Base-by-base conservation (phyloP, 208 protist genomes). In the Trypanosoma scelopori region DNA sequence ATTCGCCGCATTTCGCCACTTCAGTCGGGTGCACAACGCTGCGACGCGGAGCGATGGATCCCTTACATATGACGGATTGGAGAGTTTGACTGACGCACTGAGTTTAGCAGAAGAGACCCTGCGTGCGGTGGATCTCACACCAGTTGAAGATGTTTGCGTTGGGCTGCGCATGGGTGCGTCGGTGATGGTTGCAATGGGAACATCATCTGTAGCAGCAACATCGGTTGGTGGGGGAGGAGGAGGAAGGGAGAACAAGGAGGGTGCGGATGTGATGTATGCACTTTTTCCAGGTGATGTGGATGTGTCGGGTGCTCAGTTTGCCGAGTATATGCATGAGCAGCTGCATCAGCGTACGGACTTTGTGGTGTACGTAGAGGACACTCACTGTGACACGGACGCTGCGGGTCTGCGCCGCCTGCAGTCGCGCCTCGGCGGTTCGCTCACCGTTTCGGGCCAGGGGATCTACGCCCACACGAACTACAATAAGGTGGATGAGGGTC, bases 291-390 rank as follows among this genome's bases (percentile, higher is more conserved):
- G 81, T 0, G 89, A 92, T 42, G 47, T 77, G 13, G 72, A 89
- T 7, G 79, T 92, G 2, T 85, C 82, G 12, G 84, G 85, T 11
- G 69, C 78, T 49, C 89, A 95, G 70, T 43, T 95, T 23, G 71
- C 81, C 18, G 79, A 84, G 59, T 91, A 92, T 71, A 30, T 92
- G 18, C 71, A 74, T 28, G 79, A 92, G 60, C 89, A 92, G 61
- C 43, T 91, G 20, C 65, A 68, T 45, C 62, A 55, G 15, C 48
- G 55, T 25, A 55, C 76, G 0, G 74, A 76, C 42, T 62, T 78
- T 37, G 55, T 95, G 37, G 69, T 74, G 27, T 82, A 82, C 41
- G 32, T 95, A 1, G 79, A 90, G 65, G 84, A 95, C 70, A 89
- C 82, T 6, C 89, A 95, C 61, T 64, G 56, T 35, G 51, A 69